Conservation (phyloP, 139 green algal genomes). For the Volvox reticuliferus region DNA sequence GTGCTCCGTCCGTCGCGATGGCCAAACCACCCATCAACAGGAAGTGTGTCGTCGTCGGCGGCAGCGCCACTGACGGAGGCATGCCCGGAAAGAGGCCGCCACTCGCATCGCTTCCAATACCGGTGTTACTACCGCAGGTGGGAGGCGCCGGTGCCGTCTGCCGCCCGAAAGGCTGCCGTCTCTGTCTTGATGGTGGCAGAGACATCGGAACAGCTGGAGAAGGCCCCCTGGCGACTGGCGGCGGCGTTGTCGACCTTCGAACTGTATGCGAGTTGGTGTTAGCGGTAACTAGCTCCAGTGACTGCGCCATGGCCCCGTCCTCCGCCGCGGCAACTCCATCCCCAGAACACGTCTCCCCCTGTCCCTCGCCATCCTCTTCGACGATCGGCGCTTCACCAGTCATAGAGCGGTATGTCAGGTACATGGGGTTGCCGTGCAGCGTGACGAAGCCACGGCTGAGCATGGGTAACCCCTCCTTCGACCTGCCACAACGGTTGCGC, state of each 20-base stretch:
- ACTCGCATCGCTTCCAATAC: not conserved
- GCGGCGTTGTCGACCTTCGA: too few relatives aligned
- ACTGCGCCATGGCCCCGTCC: not conserved
- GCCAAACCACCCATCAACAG: not conserved
- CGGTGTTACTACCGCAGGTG: too few relatives aligned
- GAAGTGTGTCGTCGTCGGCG: not conserved
- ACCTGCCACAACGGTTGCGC: not conserved
- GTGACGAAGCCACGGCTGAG: conserved; percentile 1
- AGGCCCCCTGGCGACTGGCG: not conserved
- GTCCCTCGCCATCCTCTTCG: not conserved
- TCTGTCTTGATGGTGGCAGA: not conserved
- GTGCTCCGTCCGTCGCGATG: not conserved
- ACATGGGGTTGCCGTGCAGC: conserved; percentile 38
- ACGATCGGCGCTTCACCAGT: not conserved
- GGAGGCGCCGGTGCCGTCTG: not conserved
- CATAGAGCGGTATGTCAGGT: not conserved
- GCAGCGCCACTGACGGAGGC: not conserved
- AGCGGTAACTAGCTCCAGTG: not conserved
- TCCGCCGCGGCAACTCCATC: not conserved
- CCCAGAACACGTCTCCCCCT: not conserved
- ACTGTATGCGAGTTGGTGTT: not conserved
- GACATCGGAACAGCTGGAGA: not conserved
- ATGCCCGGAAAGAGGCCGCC: not conserved
- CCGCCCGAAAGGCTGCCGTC: not conserved
- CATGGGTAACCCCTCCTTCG: not conserved